These are phyloP conservation scores for Magnolia sinica DNA, from an alignment of 164 flowering plant species.

Conservation along the genomic window DNA sequence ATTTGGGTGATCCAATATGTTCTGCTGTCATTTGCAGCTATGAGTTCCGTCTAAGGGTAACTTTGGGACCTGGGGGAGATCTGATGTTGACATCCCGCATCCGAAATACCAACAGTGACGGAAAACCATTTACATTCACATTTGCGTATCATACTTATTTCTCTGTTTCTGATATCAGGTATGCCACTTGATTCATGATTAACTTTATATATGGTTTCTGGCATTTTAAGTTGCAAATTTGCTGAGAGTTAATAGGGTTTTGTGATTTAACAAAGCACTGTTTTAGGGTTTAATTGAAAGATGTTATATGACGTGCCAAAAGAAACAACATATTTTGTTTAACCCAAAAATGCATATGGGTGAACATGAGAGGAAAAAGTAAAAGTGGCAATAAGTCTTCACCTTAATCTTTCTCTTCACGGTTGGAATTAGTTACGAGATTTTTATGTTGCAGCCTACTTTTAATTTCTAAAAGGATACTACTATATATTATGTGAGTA, in stretches of 20 bases:
- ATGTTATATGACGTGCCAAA: no score
- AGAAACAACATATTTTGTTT: no score
- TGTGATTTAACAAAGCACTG: background rate
- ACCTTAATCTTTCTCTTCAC: no score
- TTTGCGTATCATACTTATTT: constrained; percentile 92
- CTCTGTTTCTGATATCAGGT: constrained; percentile 92
- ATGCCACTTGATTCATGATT: constrained; percentile 3
- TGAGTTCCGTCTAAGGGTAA: constrained; percentile 75
- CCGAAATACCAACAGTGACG: constrained; percentile 80
- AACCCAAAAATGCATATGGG: no score
- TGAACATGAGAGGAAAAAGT: no score
- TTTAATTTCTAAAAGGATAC: no score
- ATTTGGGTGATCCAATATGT: background rate
- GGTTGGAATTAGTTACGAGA: no score
- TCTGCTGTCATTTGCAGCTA: constrained; percentile 39
- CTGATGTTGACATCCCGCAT: constrained; percentile 82
- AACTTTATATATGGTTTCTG: background rate
- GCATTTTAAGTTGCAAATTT: background rate
- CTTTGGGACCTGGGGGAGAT: constrained; percentile 79
- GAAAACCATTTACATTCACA: constrained; percentile 54
- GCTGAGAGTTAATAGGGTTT: background rate
- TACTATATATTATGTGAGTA: no score
- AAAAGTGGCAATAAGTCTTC: no score
- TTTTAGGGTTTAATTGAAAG: no score
- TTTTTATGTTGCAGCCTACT: no score